These are phyloP conservation scores for Aspergillus amoenus DNA, from an alignment of 2,329 filamentous ascomycete species.

Conservation along the genomic window DNA sequence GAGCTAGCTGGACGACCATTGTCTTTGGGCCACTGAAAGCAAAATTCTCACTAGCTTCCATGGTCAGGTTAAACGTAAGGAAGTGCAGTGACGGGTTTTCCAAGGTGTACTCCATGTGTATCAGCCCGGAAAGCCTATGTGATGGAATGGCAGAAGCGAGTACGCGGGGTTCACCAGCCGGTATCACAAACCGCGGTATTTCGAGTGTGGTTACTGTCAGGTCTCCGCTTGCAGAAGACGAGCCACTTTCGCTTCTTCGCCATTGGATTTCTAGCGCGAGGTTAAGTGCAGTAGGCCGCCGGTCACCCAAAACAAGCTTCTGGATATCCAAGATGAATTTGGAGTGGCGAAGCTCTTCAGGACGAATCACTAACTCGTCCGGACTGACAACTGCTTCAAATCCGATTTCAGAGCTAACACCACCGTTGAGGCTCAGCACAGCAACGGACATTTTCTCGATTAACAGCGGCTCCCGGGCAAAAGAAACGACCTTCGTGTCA, in stretches of 20 bases:
- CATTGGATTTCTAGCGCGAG: slow-evolving; percentile 74
- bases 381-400: slow-evolving; percentile 32
- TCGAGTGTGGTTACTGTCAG: slow-evolving; percentile 68
- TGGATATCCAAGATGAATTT: slow-evolving; percentile 72
- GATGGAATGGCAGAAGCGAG: slow-evolving; percentile 54
- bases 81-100: slow-evolving; percentile 96
- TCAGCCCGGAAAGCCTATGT: slow-evolving; percentile 29
- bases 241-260: slow-evolving; percentile 55
- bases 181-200: slow-evolving; percentile 76
- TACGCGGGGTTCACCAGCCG: slow-evolving; percentile 83
- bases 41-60: slow-evolving; percentile 92
- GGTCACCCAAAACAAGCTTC: slow-evolving; percentile 78
- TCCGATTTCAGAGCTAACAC: slow-evolving; percentile 57
- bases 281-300: slow-evolving; percentile 71
- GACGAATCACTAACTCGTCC: slow-evolving; percentile 50
- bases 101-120: slow-evolving; percentile 65
- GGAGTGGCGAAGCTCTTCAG: slow-evolving; percentile 69
- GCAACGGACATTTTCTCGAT: slow-evolving; percentile 66
- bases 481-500: slow-evolving; percentile 69
- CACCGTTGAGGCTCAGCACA: slow-evolving; percentile 61
- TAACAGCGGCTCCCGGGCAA: slow-evolving; percentile 63
- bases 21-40: slow-evolving; percentile 89
- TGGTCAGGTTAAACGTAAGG: slow-evolving; percentile 84
- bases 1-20: slow-evolving; percentile 75
- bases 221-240: slow-evolving; percentile 25